Evolutionary conservation across 2,329 filamentous ascomycete species (phyloP), one percentile per base, ranked within the genome.

Genomic region (Arthrinium phaeospermum): DNA sequence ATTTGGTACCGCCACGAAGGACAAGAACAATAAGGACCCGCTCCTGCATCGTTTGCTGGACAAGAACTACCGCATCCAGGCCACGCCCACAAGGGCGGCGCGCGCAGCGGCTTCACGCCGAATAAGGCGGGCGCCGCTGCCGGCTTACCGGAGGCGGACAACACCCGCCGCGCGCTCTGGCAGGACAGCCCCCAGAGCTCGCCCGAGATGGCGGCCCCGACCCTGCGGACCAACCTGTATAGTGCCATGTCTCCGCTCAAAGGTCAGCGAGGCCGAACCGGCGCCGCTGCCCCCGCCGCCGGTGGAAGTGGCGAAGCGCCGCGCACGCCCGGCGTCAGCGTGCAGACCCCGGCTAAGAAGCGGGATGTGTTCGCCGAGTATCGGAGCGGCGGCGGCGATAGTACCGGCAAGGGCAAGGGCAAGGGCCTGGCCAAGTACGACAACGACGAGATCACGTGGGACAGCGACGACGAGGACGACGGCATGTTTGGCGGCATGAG

Each of bases 51-150:
- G 93, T 72, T 88, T 98, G n/a, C 90, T 97, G 6, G 95, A 98
- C 85, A 98, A 97, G 83, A 98, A 93, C 72, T 99, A 97, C 85
- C 94, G 96, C 45, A 88, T 99, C 34, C 94, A 97, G 82, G 94
- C 96, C 7, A 99, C 96, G 13, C 96, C 0, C 91, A 96, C 76
- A 92, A 91, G 78, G 78, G 76, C 4, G 79, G 80, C 4, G 76
- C 82, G 3, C 78, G 81, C 45, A 64, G 71, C 45, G 67, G 71
- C 44, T 7, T 64, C 51, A 69, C 78, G 75, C 80, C 80, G 13
- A 79, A 77, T 49, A 79, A 80, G 34, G 76, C 72, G 2, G 78
- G 75, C 22, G 46, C 19, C 22, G 46, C 22, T 74, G 37, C 76
- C 4, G 78, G 75, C 68, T 75, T 75, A 22, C 76, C 77, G 1